Evolutionary conservation across 106 monocot genomes (phyloP).

Genomic region (Dioscorea alata): DNA sequence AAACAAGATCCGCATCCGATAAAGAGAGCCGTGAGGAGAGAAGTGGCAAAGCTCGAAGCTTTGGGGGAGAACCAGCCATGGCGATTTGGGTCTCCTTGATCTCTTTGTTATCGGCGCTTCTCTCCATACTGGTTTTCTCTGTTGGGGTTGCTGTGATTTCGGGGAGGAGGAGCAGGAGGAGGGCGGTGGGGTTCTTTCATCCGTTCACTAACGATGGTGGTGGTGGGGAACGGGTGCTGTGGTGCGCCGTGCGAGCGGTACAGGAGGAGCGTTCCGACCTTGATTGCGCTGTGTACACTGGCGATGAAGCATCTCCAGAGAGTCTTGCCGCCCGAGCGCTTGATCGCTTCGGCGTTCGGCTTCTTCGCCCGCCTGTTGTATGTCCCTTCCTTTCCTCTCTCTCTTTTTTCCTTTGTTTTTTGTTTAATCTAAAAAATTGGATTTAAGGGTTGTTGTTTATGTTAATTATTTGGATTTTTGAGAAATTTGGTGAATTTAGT

Average conservation of each 20-base stretch:
- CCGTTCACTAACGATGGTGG: conserved; percentile 96
- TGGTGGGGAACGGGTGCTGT: conserved; percentile 90
- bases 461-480: too few relatives aligned
- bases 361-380: conserved; percentile 59
- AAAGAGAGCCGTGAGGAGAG: too few relatives aligned
- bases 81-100: conserved; percentile 1
- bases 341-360: conserved; percentile 78
- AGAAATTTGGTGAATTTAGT: too few relatives aligned
- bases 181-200: conserved; percentile 83
- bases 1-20: too few relatives aligned
- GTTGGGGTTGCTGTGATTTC: conserved; percentile 14
- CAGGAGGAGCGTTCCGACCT: conserved; percentile 65
- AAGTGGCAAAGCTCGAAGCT: too few relatives aligned
- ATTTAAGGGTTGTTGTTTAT: not conserved
- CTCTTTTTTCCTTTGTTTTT: too few relatives aligned
- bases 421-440: not conserved
- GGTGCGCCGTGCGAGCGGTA: conserved; percentile 84
- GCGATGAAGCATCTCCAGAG: conserved; percentile 66
- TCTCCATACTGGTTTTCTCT: not conserved
- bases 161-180: conserved; percentile 9
- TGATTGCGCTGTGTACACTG: conserved; percentile 60
- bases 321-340: conserved; percentile 52
- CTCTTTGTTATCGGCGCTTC: not conserved
- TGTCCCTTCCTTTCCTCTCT: not conserved
- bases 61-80: not conserved